Evolutionary conservation across 176 grass and related monocot genomes (phyloP).

Genomic region (Eremochloa ophiuroides): DNA sequence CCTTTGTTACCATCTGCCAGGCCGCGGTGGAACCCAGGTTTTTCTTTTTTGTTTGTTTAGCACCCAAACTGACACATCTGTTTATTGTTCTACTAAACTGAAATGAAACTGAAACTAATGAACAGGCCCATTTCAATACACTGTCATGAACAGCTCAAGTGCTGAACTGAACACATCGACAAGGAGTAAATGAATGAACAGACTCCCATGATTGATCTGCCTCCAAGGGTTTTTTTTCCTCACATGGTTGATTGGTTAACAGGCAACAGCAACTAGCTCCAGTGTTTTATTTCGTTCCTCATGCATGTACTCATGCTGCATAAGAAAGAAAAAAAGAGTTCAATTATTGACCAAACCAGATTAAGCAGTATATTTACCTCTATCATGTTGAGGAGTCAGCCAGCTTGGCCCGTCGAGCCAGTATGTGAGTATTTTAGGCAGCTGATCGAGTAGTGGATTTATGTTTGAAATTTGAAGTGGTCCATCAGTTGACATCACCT

Average conservation of each 20-base stretch:
- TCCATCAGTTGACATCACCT: slow-evolving; percentile 22
- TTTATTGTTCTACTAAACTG: no score
- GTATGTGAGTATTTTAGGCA: background rate
- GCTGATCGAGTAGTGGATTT: background rate
- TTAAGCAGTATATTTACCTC: background rate
- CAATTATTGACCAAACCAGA: background rate
- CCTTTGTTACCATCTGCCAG: slow-evolving; percentile 1
- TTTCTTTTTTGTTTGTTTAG: background rate
- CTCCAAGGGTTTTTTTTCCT: no score
- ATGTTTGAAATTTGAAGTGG: background rate
- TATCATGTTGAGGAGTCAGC: background rate
- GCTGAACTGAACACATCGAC: background rate
- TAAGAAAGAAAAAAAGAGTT: background rate
- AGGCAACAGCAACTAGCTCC: no score
- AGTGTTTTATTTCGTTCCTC: background rate
- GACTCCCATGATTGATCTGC: background rate
- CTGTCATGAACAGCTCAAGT: background rate
- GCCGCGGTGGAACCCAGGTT: background rate
- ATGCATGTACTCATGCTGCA: background rate
- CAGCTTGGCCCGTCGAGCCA: background rate
- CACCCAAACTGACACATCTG: no score
- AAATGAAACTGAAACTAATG: background rate
- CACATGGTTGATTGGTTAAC: background rate
- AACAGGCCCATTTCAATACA: background rate
- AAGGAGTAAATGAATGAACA: background rate